Conservation (phyloP, 176 grass and related monocot genomes). For the Musa beccarii region DNA sequence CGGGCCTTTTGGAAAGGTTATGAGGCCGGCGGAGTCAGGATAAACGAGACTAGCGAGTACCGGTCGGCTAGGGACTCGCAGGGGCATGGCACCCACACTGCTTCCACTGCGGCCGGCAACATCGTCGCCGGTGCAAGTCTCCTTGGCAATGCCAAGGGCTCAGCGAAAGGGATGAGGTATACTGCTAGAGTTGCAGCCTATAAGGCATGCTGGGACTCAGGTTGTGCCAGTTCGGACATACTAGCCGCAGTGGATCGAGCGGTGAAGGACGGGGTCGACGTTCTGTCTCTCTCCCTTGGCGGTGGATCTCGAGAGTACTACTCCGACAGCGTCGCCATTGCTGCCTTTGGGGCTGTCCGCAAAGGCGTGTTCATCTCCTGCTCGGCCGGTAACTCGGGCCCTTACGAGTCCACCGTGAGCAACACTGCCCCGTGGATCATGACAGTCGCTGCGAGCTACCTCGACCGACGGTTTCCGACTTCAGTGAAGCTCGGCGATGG, state of each 20-base stretch:
- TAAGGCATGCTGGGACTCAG: background rate
- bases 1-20: constrained; percentile 14
- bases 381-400: constrained; percentile 16
- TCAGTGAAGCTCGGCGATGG: constrained; percentile 5
- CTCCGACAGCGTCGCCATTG: background rate
- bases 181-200: constrained; percentile 10
- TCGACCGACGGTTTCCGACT: constrained; percentile 7
- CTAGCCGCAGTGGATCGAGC: constrained; percentile 10
- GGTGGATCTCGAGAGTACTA: background rate
- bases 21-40: background rate
- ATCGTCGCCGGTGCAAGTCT: background rate
- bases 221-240: constrained; percentile 5
- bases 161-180: background rate
- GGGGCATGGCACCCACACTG: constrained; percentile 22
- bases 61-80: background rate
- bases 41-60: constrained; percentile 8
- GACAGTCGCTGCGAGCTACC: constrained; percentile 13
- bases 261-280: constrained; percentile 13
- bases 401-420: background rate
- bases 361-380: constrained; percentile 15
- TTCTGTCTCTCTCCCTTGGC: constrained; percentile 20
- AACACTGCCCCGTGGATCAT: constrained; percentile 20
- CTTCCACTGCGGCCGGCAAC: constrained; percentile 12
- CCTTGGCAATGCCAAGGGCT: constrained; percentile 1
- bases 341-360: constrained; percentile 4